Base-by-base conservation (phyloP, 1,139 yeast genomes). In the Suhomyces bokatorum region DNA sequence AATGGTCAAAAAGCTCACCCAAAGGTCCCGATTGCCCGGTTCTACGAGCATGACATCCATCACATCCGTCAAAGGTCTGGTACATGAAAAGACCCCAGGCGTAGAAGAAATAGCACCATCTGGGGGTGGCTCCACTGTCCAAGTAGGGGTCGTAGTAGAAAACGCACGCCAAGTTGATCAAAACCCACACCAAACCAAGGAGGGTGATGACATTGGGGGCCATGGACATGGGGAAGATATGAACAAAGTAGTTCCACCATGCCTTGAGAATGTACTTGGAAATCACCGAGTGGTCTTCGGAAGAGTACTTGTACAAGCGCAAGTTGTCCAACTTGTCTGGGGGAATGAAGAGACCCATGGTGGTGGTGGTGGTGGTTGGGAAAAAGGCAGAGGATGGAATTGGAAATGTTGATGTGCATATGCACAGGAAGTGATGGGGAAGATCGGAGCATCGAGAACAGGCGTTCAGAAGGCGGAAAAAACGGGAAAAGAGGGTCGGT, bases 1-100 rank as follows among this genome's bases (percentile, higher is more conserved):
- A 89, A 60, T 91, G 98, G 60, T 91, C 98, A 60, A 91, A 91
- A 47, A 91, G 73, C 63, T 91, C 98, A 35, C 98, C 98, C 57
- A 91, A 70, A 3, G 98, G 98, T 3, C 97, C 96, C 54, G 91
- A 82, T 66, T 90, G 96, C 13, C 96, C 96, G 1, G 98, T 91
- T 58, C 93, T 78, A 54, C 95, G 75, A 13, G 98, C 98, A 64
- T 91, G 98, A 53, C 86, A 80, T 10, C 98, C 98, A 64, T 91
- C 98, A 65, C 96, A 87, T 2, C 97, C 97, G 67, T 91, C 98
- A 63, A 91, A 90, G 0, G 98, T 91, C 62, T 91, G 98, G 63
- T 91, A 91, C 76, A 90, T 70, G 62, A 91, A 90, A 52, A 91
- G 70, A 2, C 96, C 95, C 55, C 87, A 62, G 0, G 95, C 97